Base-by-base conservation (phyloP, 1,284 basidiomycete genomes). In the Leucoagaricus sp. region DNA sequence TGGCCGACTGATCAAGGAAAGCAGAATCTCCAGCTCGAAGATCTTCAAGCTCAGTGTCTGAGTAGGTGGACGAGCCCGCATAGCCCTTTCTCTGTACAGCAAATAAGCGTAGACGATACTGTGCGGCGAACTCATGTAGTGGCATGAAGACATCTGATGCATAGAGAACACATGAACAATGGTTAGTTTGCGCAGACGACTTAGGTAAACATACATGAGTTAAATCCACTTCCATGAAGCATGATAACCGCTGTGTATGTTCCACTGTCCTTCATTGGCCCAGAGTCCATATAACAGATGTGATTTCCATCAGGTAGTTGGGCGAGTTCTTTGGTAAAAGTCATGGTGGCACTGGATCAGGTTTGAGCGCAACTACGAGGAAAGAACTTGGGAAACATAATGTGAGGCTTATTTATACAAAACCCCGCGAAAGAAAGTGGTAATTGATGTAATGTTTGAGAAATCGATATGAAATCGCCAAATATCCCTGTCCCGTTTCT, bases 171-270 rank as follows among this genome's bases (percentile, higher is more conserved):
- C n/a, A n/a, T n/a, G n/a, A n/a, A n/a, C n/a, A n/a, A n/a, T n/a
- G n/a, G n/a, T n/a, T n/a, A n/a, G n/a, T n/a, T n/a, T n/a, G n/a
- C n/a, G n/a, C n/a, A n/a, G n/a, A n/a, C n/a, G n/a, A n/a, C n/a
- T n/a, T n/a, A n/a, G n/a, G 38, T 23, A 17, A 3, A 60, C 67
- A 25, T 55, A 71, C 71, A 48, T 47, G 64, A 64, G 26, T 64
- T 71, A 53, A 73, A 69, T 9, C 59, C 68, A 17, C 60, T 65
- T 9, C 73, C 72, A 50, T 74, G 72, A 17, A 70, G 53, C 21
- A 72, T 45, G 9, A 74, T 40, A 4, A 74, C 38, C 0, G 72
- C 73, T 2, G 66, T 74, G 59, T 74, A 74, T 55, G 69, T 61
- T 28, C 42, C 40, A 3, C 67, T 68, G 19, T 55, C 50, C 0